Evolutionary conservation across 78 protist species (phyloP).

Genomic region (slime mould (Dictyostelium discoideum)): DNA sequence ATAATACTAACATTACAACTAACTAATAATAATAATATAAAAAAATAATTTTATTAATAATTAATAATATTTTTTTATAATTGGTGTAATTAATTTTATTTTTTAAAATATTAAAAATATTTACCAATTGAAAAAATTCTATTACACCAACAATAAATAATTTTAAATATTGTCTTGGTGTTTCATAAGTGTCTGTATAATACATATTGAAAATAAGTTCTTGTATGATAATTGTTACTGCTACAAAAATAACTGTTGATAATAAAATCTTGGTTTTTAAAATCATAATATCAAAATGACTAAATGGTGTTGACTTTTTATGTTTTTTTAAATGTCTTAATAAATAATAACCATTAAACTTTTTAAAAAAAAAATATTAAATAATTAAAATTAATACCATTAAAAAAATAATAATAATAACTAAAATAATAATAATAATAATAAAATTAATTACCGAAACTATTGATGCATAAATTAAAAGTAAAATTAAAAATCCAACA

Average conservation of each 20-base stretch:
- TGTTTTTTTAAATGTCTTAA: background rate
- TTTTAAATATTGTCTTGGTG: conserved; percentile 13
- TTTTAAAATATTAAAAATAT: too few species aligned
- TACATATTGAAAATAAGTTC: background rate
- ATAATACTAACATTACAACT: background rate
- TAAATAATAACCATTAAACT: conserved; percentile 20
- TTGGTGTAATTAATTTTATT: too few species aligned
- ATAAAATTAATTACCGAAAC: background rate
- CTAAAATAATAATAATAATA: background rate
- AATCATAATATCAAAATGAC: background rate
- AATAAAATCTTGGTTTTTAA: background rate
- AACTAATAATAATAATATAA: too few species aligned
- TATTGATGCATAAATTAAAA: background rate
- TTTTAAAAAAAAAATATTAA: background rate
- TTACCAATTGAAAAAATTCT: conserved; percentile 12
- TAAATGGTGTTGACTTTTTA: conserved; percentile 4
- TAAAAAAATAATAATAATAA: background rate
- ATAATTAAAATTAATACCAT: background rate
- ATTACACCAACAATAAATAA: background rate
- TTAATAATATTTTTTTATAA: too few species aligned
- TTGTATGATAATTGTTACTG: background rate
- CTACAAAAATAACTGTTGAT: background rate
- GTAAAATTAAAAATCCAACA: conserved; percentile 4
- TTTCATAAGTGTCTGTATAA: background rate
- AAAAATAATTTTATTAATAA: too few species aligned